These are phyloP conservation scores for Fusarium cyanostomum DNA, from an alignment of 2,329 filamentous ascomycete genomes.

Conservation along the genomic window DNA sequence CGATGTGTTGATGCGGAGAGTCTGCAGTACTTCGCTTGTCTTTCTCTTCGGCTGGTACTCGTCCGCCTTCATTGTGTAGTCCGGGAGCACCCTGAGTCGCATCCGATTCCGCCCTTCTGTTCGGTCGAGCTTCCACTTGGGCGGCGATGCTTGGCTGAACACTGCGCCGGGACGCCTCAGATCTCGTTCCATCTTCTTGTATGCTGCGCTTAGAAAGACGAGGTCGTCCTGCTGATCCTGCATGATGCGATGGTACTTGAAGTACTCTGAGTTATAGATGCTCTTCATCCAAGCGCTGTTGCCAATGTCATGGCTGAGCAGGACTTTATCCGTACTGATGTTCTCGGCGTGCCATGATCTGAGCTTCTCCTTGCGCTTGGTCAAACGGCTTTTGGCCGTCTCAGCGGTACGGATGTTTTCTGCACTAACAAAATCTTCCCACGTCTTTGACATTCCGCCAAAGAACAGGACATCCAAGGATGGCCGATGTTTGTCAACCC, in stretches of 20 bases:
- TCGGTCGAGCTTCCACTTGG: conserved; percentile 92
- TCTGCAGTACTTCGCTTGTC: conserved; percentile 55
- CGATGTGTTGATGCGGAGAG: conserved; percentile 48
- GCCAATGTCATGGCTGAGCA: conserved; percentile 84
- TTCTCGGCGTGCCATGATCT: conserved; percentile 81
- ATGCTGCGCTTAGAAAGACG: conserved; percentile 77
- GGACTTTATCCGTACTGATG: conserved; percentile 72
- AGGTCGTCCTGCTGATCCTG: conserved; percentile 96
- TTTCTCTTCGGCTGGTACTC: conserved; percentile 88
- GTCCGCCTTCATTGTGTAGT: conserved; percentile 72
- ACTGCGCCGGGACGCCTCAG: conserved; percentile 83
- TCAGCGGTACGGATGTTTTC: conserved; percentile 87
- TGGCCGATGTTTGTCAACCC: conserved; percentile 84
- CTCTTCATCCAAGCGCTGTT: conserved; percentile 95
- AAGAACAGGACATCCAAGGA: conserved; percentile 87
- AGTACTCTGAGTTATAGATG: conserved; percentile 89
- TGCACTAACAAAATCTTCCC: conserved; percentile 85
- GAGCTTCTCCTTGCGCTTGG: conserved; percentile 83
- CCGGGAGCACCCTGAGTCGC: conserved; percentile 86
- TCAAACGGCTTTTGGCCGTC: conserved; percentile 73
- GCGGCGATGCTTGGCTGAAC: conserved; percentile 70
- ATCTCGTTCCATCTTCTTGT: conserved; percentile 81
- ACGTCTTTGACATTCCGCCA: conserved; percentile 79
- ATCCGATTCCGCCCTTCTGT: conserved; percentile 96
- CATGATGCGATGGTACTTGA: conserved; percentile 86